These are phyloP conservation scores for Asterochloris erici DNA, from an alignment of 139 green algal genomes.

Conservation along the genomic window DNA sequence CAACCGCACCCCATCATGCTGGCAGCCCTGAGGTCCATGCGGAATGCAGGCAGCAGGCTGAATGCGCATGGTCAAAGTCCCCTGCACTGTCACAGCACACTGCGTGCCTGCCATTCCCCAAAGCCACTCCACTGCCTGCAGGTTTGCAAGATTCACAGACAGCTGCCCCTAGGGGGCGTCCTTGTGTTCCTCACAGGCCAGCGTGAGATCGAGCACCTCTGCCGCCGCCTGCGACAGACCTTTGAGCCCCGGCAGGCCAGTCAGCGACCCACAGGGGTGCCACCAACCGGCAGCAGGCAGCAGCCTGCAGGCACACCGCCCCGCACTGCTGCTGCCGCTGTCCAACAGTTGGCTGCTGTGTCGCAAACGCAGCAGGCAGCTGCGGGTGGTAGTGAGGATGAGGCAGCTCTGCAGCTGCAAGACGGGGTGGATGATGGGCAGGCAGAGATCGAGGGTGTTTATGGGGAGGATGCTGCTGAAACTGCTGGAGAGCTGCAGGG, in stretches of 20 bases:
- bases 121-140: background rate
- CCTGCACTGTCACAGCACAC: background rate
- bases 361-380: background rate
- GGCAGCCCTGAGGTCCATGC: too few species aligned
- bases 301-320: background rate
- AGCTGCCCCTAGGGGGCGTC: conserved; percentile 85
- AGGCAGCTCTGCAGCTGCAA: too few species aligned
- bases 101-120: too few species aligned
- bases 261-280: background rate
- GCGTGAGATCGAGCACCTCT: conserved; percentile 82
- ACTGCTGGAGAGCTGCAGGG: background rate
- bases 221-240: conserved; percentile 47
- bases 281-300: background rate
- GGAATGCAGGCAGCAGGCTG: background rate
- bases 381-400: background rate
- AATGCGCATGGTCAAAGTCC: too few species aligned
- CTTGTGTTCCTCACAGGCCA: conserved; percentile 96
- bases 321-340: background rate
- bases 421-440: background rate
- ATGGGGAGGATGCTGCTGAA: conserved; percentile 11
- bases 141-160: conserved; percentile 74
- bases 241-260: conserved; percentile 29
- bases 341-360: background rate
- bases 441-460: conserved; percentile 3
- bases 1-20: too few species aligned